Evolutionary conservation across 495 filamentous ascomycete species (phyloP).

Genomic region (Aspergillus ellipticus): DNA sequence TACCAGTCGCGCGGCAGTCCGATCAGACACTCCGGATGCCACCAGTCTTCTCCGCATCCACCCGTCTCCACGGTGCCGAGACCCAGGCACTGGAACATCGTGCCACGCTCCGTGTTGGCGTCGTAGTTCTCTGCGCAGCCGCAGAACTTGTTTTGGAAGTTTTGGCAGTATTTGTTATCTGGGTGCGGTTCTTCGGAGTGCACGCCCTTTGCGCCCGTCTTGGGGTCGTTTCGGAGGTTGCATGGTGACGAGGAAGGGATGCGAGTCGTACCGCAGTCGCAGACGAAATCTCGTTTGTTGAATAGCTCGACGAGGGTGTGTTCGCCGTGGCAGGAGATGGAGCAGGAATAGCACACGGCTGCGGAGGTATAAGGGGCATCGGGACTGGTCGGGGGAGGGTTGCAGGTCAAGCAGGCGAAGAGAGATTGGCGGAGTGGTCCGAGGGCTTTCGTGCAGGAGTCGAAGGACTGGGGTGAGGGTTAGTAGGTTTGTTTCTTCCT

Average conservation of each 20-base stretch:
- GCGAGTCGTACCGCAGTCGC: conserved; percentile 91
- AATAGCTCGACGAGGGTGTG: conserved; percentile 96
- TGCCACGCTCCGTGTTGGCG: conserved; percentile 80
- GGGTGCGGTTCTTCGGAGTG: conserved; percentile 67
- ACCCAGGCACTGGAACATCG: conserved; percentile 98
- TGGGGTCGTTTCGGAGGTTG: conserved; percentile 67
- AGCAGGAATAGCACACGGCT: conserved; percentile 93
- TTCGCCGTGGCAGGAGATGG: conserved; percentile 93
- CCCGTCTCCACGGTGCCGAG: conserved; percentile 74
- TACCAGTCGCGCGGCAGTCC: conserved; percentile 61
- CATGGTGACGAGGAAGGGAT: conserved; percentile 68
- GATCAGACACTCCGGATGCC: conserved; percentile 91
- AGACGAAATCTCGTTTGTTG: conserved; percentile 89
- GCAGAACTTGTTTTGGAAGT: conserved; percentile 91
- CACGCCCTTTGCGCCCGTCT: conserved; percentile 71
- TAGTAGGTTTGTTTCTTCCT: not conserved
- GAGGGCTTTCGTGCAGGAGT: conserved; percentile 83
- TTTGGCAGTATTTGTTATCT: conserved; percentile 89
- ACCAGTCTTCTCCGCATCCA: conserved; percentile 98
- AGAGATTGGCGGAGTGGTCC: conserved; percentile 82
- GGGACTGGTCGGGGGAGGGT: conserved; percentile 63
- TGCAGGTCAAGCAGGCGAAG: conserved; percentile 91
- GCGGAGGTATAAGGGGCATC: conserved; percentile 67
- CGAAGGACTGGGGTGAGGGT: conserved; percentile 63
- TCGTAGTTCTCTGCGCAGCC: conserved; percentile 85